These are phyloP conservation scores for Mycena crocata DNA, from an alignment of 768 basidiomycete genomes.

Conservation along the genomic window DNA sequence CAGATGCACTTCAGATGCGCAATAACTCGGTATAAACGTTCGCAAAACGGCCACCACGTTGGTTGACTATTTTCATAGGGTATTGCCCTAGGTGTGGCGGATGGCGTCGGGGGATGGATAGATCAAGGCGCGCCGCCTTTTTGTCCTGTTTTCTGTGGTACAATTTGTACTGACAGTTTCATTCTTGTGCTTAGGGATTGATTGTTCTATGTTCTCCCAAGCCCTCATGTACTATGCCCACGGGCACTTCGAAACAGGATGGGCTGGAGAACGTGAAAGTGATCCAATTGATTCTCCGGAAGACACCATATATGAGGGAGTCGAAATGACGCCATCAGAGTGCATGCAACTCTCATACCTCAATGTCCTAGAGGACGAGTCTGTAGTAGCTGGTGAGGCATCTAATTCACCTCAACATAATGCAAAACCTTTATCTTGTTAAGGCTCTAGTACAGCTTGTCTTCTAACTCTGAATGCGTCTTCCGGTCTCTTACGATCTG, in stretches of 20 bases:
- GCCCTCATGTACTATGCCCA: constrained; percentile 90
- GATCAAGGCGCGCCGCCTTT: constrained; percentile 52
- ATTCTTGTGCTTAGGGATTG: constrained; percentile 60
- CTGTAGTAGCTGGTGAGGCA: constrained; percentile 72
- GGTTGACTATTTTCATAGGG: constrained; percentile 62
- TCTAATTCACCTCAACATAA: constrained; percentile 41
- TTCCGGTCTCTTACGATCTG: constrained; percentile 78
- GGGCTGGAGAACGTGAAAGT: constrained; percentile 87
- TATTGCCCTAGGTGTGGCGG: constrained; percentile 85
- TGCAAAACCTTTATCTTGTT: constrained; percentile 21
- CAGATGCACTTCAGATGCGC: constrained; percentile 68
- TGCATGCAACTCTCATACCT: constrained; percentile 80
- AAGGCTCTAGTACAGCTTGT: constrained; percentile 90
- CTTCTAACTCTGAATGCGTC: constrained; percentile 79
- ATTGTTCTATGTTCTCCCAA: constrained; percentile 92
- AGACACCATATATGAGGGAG: constrained; percentile 74
- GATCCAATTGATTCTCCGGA: constrained; percentile 84
- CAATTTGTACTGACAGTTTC: too few species aligned
- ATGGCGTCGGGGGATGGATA: constrained; percentile 95
- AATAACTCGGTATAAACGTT: constrained; percentile 24
- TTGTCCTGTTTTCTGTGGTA: too few species aligned
- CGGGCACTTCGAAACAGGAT: constrained; percentile 75
- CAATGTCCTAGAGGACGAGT: constrained; percentile 75
- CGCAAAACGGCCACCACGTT: constrained; percentile 11
- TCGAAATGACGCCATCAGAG: constrained; percentile 78